These are phyloP conservation scores for Ambispora gerdemannii DNA, from an alignment of 192 early-diverging fungal species.

Conservation along the genomic window DNA sequence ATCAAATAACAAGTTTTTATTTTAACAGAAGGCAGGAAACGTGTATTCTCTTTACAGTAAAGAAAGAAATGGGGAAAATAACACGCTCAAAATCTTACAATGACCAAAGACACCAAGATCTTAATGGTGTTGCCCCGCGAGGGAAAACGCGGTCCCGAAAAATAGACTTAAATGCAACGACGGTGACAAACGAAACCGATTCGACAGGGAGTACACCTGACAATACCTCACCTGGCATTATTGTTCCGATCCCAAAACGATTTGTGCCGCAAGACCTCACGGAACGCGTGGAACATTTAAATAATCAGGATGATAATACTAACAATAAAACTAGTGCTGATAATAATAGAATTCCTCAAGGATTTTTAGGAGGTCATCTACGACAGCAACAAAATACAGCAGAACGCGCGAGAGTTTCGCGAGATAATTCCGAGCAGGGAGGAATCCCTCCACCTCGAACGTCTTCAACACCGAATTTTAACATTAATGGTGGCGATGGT, in stretches of 20 bases:
- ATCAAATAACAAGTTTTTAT: no score
- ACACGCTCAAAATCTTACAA: background rate
- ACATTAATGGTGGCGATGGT: background rate
- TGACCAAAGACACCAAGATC: background rate
- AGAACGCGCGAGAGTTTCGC: background rate
- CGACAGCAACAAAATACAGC: background rate
- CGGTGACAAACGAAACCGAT: background rate
- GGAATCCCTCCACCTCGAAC: background rate
- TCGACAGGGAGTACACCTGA: background rate
- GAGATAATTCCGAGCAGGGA: background rate
- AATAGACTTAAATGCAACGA: background rate
- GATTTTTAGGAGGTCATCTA: background rate
- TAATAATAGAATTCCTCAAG: background rate
- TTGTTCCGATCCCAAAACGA: background rate
- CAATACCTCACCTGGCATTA: background rate
- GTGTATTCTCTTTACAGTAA: no score
- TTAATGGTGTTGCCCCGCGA: background rate
- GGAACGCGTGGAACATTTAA: background rate
- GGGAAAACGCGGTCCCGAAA: background rate
- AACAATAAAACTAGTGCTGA: background rate
- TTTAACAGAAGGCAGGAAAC: no score
- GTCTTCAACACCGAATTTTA: background rate
- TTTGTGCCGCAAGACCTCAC: background rate
- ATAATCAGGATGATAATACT: background rate
- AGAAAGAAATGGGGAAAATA: background rate